A percentile compares a stretch with the other conserved stretches of the same genome.
Evolutionary conservation across 2,329 filamentous ascomycete genomes (phyloP).

Genomic region (Tympanopsis confertula): DNA sequence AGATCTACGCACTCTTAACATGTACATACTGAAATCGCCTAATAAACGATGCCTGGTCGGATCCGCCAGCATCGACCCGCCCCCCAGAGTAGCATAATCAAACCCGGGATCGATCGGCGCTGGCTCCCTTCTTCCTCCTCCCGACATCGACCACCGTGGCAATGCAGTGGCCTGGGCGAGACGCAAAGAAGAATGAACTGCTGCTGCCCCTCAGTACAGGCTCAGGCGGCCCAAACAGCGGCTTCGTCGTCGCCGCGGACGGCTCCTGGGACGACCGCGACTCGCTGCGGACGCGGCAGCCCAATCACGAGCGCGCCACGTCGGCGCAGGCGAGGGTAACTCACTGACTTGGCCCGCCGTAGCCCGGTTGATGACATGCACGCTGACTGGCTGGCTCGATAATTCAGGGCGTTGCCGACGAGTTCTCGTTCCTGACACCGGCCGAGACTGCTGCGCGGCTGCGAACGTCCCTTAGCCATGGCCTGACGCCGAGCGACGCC

Average conservation of each 20-base stretch:
- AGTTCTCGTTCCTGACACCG: slow-evolving; percentile 58
- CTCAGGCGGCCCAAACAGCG: too few relatives aligned
- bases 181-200: not conserved
- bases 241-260: not conserved
- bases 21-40: too few relatives aligned
- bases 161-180: not conserved
- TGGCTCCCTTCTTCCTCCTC: too few relatives aligned
- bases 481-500: slow-evolving; percentile 72
- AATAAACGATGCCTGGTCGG: too few relatives aligned
- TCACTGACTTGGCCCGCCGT: slow-evolving; percentile 7
- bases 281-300: not conserved
- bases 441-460: slow-evolving; percentile 68
- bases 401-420: slow-evolving; percentile 39
- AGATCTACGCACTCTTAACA: too few relatives aligned
- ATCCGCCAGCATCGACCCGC: not conserved
- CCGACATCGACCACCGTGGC: not conserved
- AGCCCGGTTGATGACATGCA: not conserved
- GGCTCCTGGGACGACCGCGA: slow-evolving; percentile 3
- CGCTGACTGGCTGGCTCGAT: slow-evolving; percentile 2
- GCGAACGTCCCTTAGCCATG: slow-evolving; percentile 71
- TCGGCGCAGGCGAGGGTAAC: slow-evolving; percentile 43
- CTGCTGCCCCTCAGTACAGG: not conserved
- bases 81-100: not conserved
- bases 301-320: slow-evolving; percentile 32
- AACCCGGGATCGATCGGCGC: too few relatives aligned